Evolutionary conservation across 495 filamentous ascomycete species (phyloP), one percentile per base, ranked within the genome.

Genomic region (Lophiotrema nucula): DNA sequence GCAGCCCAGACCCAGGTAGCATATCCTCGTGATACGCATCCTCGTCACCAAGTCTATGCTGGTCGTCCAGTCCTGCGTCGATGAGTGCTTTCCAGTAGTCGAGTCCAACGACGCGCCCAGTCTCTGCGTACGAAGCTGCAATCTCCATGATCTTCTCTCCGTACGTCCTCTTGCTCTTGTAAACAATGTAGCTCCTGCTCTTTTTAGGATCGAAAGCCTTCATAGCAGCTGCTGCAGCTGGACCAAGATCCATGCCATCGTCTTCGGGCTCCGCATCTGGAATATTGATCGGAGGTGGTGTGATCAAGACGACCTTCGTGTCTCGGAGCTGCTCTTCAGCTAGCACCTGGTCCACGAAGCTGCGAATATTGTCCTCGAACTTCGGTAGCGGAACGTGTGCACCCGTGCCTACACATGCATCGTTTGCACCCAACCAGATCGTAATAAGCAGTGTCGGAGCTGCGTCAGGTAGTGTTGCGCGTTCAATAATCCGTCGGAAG

Each of bases 401-500:
- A 8, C 33, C 42, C 10, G 19, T 12, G 0, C 56, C 54, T 21
- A 66, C 37, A 47, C 64, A 67, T 8, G 69, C 67, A 50, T 71
- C 66, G 43, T 71, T 71, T 5, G 67, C 69, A 11, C 69, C 69
- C 8, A 71, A 23, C 26, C 65, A 67, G 45, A 71, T 67, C 41
- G 69, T 69, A 39, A 71, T 48, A 26, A 71, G 54, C 24, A 69
- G 64, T 4, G 66, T 65, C 4, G 54, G 54, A 11, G 63, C 31
- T 1, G 53, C 58, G 4, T 11, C 15, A 4, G 58, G 54, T 16
- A 15, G 15, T 2, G 42, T 52, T 18, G 27, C 46, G 21, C 53
- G 48, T 19, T 53, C 21, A n/a, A 67, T 61, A 18, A 68, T 53
- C 6, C 52, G 19, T 25, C 44, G 19, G 58, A 68, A 68, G 23